Evolutionary conservation across 2,329 filamentous ascomycete genomes (phyloP), one percentile per base, ranked within the genome.

Genomic region (Nannizzia gypsea): DNA sequence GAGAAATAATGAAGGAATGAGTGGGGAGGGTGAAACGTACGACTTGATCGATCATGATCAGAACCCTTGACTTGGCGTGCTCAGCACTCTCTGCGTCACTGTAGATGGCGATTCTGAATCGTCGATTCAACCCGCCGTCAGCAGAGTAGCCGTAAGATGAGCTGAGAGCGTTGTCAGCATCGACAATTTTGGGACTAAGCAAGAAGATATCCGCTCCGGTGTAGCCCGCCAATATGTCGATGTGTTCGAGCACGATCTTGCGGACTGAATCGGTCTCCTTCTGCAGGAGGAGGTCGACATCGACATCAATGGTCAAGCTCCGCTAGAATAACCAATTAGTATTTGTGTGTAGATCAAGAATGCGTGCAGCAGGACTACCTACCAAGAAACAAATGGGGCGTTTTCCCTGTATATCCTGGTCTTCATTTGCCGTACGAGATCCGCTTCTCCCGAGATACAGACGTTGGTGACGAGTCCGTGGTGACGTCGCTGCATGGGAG

Each of bases 161-260:
- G 64, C 88, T 79, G 44, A 85, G 81, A 60, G 87, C 84, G 50
- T 87, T 85, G 66, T 95, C 85, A 11, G 89, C 87, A 69, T 86
- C 83, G 28, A 87, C 85, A 64, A 91, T 81, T 74, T 95, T 96
- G 3, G 93, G 91, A 60, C 90, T 91, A 57, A 99, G 83, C 56
- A 99, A 80, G 74, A 99, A 99, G 66, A 99, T 95, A 73, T 99
- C 93, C 59, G 95, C 92, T 57, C 93, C 93, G 63, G 91, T 96
- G 70, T 88, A 95, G 65, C 80, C 83, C 9, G 93, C 89, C 69
- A 96, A 87, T 64, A 87, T 85, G 73, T 97, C 90, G 66, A 99
- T 82, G 67, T 92, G 89, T 64, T 90, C 85, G 57, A 91, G 83
- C 28, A 96, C 88, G 55, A 84, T 82, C 64, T 85, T 81, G 70